A percentile compares a stretch with the other conserved stretches of the same genome.
These are phyloP conservation scores for Leishmania lainsoni DNA, from an alignment of 208 protist genomes.

Conservation along the genomic window DNA sequence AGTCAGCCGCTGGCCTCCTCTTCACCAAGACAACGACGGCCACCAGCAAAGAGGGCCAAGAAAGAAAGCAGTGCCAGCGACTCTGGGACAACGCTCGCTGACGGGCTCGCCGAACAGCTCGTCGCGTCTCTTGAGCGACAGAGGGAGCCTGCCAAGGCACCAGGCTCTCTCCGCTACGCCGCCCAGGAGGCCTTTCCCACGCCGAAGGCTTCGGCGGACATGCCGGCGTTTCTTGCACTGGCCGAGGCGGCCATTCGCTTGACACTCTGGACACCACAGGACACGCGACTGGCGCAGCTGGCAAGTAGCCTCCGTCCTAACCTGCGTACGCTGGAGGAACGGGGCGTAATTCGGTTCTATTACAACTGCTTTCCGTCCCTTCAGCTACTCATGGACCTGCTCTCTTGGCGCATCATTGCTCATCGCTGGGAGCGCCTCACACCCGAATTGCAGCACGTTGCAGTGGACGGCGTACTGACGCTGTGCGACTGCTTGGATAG, in stretches of 20 bases:
- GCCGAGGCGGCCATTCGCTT: conserved; percentile 54
- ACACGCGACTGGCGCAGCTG: conserved; percentile 26
- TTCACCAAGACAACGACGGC: not conserved
- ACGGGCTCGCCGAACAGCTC: conserved; percentile 21
- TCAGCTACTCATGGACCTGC: conserved; percentile 63
- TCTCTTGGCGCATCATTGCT: conserved; percentile 52
- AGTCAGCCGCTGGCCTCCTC: not conserved
- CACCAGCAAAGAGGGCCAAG: conserved; percentile 3
- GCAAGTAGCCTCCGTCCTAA: conserved; percentile 39
- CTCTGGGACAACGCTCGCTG: conserved; percentile 5
- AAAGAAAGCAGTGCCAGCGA: not conserved
- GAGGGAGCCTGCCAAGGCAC: not conserved
- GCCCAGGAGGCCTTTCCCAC: conserved; percentile 35
- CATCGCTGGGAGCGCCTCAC: conserved; percentile 42
- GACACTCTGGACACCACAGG: conserved; percentile 33
- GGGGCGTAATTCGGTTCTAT: conserved; percentile 29
- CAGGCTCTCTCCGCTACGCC: conserved; percentile 24
- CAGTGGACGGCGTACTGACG: conserved; percentile 17
- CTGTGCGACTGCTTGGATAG: conserved; percentile 21
- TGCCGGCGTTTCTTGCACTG: conserved; percentile 41
- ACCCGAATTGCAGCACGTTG: conserved; percentile 20
- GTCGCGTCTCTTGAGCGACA: conserved; percentile 8
- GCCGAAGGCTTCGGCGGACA: conserved; percentile 21
- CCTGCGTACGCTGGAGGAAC: conserved; percentile 36
- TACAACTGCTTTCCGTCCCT: conserved; percentile 46